These are phyloP conservation scores for Stagonosporopsis tanaceti DNA, from an alignment of 2,329 filamentous ascomycete genomes.

Conservation along the genomic window DNA sequence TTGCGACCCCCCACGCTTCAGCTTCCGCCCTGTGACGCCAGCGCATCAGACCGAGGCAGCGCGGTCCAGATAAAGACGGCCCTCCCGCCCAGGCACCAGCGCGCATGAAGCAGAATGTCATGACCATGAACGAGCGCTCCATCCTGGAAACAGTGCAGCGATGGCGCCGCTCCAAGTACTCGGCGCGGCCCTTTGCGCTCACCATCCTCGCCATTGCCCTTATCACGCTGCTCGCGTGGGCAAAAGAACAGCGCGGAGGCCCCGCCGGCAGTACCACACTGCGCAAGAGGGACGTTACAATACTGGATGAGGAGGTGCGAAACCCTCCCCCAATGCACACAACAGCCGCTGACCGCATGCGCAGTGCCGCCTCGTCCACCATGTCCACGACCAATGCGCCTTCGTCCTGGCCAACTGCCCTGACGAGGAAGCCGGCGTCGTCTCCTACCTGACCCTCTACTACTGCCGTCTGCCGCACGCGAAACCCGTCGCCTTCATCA, in stretches of 20 bases:
- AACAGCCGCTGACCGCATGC: constrained; percentile 2
- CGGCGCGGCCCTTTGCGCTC: constrained; percentile 48
- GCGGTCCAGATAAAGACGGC: not conserved
- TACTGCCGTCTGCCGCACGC: constrained; percentile 78
- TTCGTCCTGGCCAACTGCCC: constrained; percentile 84
- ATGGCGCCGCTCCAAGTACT: constrained; percentile 44
- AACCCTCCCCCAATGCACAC: not conserved
- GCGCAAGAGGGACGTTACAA: constrained; percentile 29
- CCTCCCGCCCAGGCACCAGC: constrained; percentile 3
- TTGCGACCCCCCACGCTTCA: constrained; percentile 25
- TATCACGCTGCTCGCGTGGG: constrained; percentile 41
- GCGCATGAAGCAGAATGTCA: constrained; percentile 19
- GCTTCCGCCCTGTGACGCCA: constrained; percentile 22
- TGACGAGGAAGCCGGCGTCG: constrained; percentile 87
- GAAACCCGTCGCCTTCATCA: constrained; percentile 78
- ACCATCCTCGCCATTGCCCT: constrained; percentile 43
- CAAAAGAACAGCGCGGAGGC: constrained; percentile 22
- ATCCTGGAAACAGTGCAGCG: constrained; percentile 30
- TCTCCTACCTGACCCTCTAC: constrained; percentile 89
- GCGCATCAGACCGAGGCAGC: constrained; percentile 13
- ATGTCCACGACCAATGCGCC: constrained; percentile 79
- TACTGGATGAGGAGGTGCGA: constrained; percentile 48
- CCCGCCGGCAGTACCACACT: constrained; percentile 8
- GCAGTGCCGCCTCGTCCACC: constrained; percentile 81
- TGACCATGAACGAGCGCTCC: constrained; percentile 37